phyloP scores from a whole-genome alignment of 192 early-diverging fungal species.

The Linnemannia schmuckeri region DNA sequence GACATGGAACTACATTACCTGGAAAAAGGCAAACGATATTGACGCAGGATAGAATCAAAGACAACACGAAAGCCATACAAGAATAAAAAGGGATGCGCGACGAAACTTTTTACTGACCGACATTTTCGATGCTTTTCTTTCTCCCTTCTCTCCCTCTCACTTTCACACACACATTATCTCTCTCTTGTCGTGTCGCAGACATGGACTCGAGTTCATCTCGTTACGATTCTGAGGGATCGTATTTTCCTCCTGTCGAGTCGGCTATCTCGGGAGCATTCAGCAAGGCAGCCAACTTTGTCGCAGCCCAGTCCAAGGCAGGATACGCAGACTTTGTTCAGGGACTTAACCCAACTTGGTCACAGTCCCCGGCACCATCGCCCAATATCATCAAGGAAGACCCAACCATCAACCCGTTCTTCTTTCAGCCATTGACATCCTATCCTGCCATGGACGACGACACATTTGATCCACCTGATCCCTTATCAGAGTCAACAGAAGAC shows the following conservation, averaged over 20 bases:
- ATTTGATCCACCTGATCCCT: conserved; percentile 65
- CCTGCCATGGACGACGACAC: conserved; percentile 68
- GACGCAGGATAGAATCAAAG: neutral
- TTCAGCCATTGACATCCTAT: conserved; percentile 54
- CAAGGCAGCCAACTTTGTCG: conserved; percentile 4
- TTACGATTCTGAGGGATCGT: conserved; percentile 45
- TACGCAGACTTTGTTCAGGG: conserved; percentile 70
- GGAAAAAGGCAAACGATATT: neutral
- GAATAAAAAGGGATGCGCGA: neutral
- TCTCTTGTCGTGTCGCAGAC: conserved; percentile 16
- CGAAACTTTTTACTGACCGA: neutral
- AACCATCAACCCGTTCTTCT: conserved; percentile 68
- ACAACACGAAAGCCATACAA: neutral
- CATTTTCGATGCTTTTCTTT: neutral
- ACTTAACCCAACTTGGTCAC: conserved; percentile 69
- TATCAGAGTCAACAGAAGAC: conserved; percentile 46
- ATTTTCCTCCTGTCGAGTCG: conserved; percentile 49
- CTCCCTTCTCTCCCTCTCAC: neutral
- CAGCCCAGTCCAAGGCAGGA: conserved; percentile 33
- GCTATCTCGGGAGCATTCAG: neutral
- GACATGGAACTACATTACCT: neutral
- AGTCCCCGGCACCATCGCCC: conserved; percentile 66
- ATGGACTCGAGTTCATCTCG: conserved; percentile 36
- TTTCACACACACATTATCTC: no score
- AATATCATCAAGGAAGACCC: conserved; percentile 63